These are phyloP conservation scores for Nelumbo lutea DNA, from an alignment of 164 flowering plant genomes.

Conservation along the genomic window DNA sequence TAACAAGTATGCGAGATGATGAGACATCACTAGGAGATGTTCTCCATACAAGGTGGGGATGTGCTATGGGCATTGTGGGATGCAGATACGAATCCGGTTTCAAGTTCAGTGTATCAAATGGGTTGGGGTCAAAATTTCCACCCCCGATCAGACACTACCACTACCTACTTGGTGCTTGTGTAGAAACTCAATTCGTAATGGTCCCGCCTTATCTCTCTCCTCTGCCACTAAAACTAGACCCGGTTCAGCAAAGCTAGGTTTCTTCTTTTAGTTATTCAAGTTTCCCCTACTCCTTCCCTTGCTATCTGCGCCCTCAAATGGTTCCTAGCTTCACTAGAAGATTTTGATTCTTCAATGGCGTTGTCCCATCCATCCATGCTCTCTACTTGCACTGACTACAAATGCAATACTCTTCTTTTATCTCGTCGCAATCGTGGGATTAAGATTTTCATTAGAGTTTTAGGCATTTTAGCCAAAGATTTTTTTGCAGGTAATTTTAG, in stretches of 20 bases:
- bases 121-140: too few species aligned
- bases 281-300: neutral
- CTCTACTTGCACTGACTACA: slow-evolving; percentile 25
- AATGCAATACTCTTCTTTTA: slow-evolving; percentile 41
- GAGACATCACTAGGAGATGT: too few species aligned
- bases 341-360: slow-evolving; percentile 24
- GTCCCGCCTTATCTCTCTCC: neutral
- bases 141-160: too few species aligned
- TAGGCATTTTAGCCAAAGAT: slow-evolving; percentile 18
- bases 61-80: too few species aligned
- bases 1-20: too few species aligned
- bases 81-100: too few species aligned
- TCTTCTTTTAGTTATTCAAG: neutral
- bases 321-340: neutral
- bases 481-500: slow-evolving; percentile 22
- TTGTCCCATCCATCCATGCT: slow-evolving; percentile 29
- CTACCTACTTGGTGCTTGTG: too few species aligned
- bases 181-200: neutral
- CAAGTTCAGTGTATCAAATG: too few species aligned
- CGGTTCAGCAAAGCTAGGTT: neutral
- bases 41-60: too few species aligned
- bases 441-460: slow-evolving; percentile 19
- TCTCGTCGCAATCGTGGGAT: slow-evolving; percentile 32
- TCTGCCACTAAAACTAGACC: neutral
- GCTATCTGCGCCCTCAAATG: neutral